Evolutionary conservation across 306 rosid genomes (phyloP), one percentile per base, ranked within the genome.

Genomic region (Malus fusca): DNA sequence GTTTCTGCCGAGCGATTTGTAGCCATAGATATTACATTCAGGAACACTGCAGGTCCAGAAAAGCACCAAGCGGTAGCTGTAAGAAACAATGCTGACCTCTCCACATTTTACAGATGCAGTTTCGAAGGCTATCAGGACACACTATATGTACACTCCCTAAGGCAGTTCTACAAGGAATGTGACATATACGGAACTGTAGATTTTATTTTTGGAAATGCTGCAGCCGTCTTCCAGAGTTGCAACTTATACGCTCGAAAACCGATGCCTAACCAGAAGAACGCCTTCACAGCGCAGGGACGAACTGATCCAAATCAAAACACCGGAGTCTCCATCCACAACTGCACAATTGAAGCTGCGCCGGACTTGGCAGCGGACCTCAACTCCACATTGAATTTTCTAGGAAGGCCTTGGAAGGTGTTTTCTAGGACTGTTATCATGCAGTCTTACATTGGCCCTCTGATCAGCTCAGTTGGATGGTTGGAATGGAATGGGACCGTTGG

Each of bases 71-170:
- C 96, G 30, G 98, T 93, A 26, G 98, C 98, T 6, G 66, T 93
- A 5, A 70, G 94, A 63, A 93, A 81, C 87, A 87, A 86, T 12
- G 96, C 98, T 0, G 96, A 90, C 60, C 87, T 86, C 79, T 93
- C 96, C 22, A 83, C 88, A 17, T 93, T 93, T 88, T 90, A 86
- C 64, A 83, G 91, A 0, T 93, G 98, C 80, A 90, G 98, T 11
- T 87, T 93, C 12, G 96, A 93, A 69, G 98, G 93, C 26, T 93
- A 93, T 43, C 95, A 93, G 77, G 98, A 92, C 85, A 92, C 97
- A 2, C 92, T 92, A 35, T 92, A 92, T 51, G 91, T 53, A 1
- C 98, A 92, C 81, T 90, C 97, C 59, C 69, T 85, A 19, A 70
- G 91, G 35, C 97, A 93, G 28, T 90, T 93, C 92, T 93, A 90